These are phyloP conservation scores for Nicotiana noctiflora DNA, from an alignment of 257 asterid species.

Conservation along the genomic window DNA sequence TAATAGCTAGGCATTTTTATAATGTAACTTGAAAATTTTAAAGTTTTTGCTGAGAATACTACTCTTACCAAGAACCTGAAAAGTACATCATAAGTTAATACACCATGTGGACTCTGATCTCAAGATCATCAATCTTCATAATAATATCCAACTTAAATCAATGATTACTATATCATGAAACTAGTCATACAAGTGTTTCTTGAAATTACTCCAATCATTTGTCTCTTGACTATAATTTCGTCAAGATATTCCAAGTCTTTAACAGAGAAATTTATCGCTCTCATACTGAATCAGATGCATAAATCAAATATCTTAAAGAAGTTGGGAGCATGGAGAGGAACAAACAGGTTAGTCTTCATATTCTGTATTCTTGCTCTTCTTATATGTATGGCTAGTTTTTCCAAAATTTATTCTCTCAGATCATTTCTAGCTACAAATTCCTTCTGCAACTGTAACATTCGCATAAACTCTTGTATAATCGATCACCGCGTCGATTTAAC, in stretches of 20 bases:
- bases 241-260: background rate
- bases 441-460: conserved; percentile 12
- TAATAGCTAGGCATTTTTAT: background rate
- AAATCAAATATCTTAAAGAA: conserved; percentile 18
- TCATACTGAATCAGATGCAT: conserved; percentile 11
- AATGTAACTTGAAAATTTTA: background rate
- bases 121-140: conserved; percentile 4
- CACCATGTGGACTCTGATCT: conserved; percentile 10
- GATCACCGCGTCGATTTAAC: conserved; percentile 15
- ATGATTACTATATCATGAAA: background rate
- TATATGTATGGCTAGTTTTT: conserved; percentile 29
- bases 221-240: background rate
- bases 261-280: background rate
- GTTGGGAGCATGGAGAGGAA: conserved; percentile 28
- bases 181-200: background rate
- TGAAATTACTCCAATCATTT: background rate
- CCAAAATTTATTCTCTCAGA: conserved; percentile 32
- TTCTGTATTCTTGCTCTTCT: conserved; percentile 21
- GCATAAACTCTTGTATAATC: background rate
- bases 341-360: conserved; percentile 23
- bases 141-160: background rate
- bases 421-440: conserved; percentile 26
- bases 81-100: conserved; percentile 12
- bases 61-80: background rate
- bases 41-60: background rate